These are phyloP conservation scores for Myotisia sp. DNA, from an alignment of 2,329 filamentous ascomycete genomes.

Conservation along the genomic window DNA sequence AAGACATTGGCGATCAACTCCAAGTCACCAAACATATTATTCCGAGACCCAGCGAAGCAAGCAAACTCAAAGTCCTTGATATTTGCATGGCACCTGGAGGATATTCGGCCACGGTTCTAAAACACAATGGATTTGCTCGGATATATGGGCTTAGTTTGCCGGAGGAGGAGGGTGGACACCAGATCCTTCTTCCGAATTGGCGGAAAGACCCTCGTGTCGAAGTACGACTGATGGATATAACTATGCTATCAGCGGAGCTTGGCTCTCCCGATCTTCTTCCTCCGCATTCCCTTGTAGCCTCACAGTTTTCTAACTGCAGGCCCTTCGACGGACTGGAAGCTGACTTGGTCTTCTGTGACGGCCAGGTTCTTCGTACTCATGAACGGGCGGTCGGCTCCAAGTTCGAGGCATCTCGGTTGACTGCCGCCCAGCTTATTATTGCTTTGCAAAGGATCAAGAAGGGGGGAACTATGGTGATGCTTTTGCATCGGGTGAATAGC, in stretches of 20 bases:
- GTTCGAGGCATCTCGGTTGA: constrained; percentile 27
- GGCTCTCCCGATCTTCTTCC: constrained; percentile 8
- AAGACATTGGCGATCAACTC: constrained; percentile 15
- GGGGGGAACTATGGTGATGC: constrained; percentile 39
- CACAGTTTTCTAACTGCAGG: constrained; percentile 17
- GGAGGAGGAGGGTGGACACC: constrained; percentile 27
- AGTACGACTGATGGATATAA: constrained; percentile 33
- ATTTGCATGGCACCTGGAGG: constrained; percentile 44
- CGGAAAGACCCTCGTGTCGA: constrained; percentile 9
- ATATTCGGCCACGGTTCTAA: constrained; percentile 30
- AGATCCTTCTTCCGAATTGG: constrained; percentile 18
- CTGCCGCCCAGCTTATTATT: constrained; percentile 30
- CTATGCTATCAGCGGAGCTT: constrained; percentile 27
- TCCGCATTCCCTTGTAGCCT: constrained; percentile 13
- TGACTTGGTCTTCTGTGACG: constrained; percentile 36
- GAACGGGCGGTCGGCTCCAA: constrained; percentile 19
- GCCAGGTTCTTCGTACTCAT: constrained; percentile 33
- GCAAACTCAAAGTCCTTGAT: constrained; percentile 31
- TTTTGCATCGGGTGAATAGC: constrained; percentile 37
- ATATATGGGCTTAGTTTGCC: constrained; percentile 33
- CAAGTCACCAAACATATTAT: constrained; percentile 12
- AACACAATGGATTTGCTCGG: constrained; percentile 23
- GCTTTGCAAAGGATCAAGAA: constrained; percentile 29
- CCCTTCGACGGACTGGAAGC: constrained; percentile 20
- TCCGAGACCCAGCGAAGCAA: not conserved